Evolutionary conservation across 2,329 filamentous ascomycete species (phyloP), one percentile per base, ranked within the genome.

Genomic region (Apiospora kogelbergensis): DNA sequence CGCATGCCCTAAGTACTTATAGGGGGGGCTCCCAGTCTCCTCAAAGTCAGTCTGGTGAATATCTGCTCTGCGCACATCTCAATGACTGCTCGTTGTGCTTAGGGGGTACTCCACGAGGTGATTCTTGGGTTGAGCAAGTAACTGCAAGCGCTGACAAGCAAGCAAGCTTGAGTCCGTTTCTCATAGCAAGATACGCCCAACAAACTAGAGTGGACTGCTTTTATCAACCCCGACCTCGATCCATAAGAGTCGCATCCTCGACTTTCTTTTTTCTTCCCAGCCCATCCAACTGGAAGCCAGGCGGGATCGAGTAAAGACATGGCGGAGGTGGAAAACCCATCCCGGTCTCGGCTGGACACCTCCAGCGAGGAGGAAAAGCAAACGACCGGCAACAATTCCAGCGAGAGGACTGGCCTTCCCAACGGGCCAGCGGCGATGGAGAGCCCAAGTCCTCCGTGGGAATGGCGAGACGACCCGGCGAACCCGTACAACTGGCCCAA

Each of bases 401-500:
- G 30, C 13, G 42, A 13, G 3, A 13, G 10, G 13, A 42, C 1
- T 15, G 40, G 40, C 48, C 1, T 15, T 30, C 5, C 6, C 17
- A 13, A 60, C 13, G 26, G 17, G n/a, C 37, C 30, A 17, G 13
- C 30, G 17, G 33, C 30, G 1, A 9, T 11, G 20, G 17, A n/a
- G 3, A 60, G 53, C 3, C 53, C 20, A 22, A 37, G 60, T 24
- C 11, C 60, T 6, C 22, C 33, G n/a, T 69, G 68, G 71, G 69
- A 78, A 67, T 84, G 82, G 81, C 74, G 79, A 1, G 71, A 72
- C 0, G 83, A 84, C 48, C 75, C 78, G 0, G 74, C 80, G n/a
- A 88, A 88, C 69, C 85, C 84, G 0, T 81, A 80, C 70, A 88
- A 88, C 73, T 88, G 86, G 85, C 76, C 84, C 0, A 69, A 73